Base-by-base conservation (phyloP, 164 flowering plant species). In the Sextonia rubra region DNA sequence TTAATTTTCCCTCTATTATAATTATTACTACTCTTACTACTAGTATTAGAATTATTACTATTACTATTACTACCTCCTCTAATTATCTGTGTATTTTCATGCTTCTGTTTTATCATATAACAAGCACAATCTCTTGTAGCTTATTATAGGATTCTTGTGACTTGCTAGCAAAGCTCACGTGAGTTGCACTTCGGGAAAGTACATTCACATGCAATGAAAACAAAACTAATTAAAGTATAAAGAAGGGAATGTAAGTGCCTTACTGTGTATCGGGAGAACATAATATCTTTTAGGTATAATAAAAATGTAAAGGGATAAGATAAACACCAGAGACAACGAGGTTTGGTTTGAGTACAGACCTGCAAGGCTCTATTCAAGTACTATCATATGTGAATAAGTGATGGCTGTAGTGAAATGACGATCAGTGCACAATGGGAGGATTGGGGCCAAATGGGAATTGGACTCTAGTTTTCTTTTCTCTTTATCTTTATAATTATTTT, bases 171-270 rank as follows among this genome's bases (percentile, higher is more conserved):
- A 77, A 77, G 56, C 72, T 83, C 90, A 87, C 92, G 92, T 89
- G 92, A 87, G 85, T 69, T 81, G 72, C 80, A 47, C 86, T 84
- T 79, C 64, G 86, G 87, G 84, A 83, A 84, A 84, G 90, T 85
- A 89, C 89, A 86, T 84, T 89, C 92, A 89, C 92, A 82, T 89
- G 92, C 85, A 79, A 77, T 74, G 72, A 64, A 78, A 82, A 86
- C 77, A 84, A 83, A 83, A 71, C 70, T 66, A 77, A 76, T 77
- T 78, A 78, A 81, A 80, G 75, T 82, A 82, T 81, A 88, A 87
- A 79, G 81, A 63, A 25, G 73, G n/a, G 62, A 74, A 73, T 49
- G 47, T 74, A 73, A 76, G 80, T 68, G 77, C 72, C 69, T 77
- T 78, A 66, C 71, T 79, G 69, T 74, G 71, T 75, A 78, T 75